Evolutionary conservation across 306 rosid genomes (phyloP).

Genomic region (Myrica gale): DNA sequence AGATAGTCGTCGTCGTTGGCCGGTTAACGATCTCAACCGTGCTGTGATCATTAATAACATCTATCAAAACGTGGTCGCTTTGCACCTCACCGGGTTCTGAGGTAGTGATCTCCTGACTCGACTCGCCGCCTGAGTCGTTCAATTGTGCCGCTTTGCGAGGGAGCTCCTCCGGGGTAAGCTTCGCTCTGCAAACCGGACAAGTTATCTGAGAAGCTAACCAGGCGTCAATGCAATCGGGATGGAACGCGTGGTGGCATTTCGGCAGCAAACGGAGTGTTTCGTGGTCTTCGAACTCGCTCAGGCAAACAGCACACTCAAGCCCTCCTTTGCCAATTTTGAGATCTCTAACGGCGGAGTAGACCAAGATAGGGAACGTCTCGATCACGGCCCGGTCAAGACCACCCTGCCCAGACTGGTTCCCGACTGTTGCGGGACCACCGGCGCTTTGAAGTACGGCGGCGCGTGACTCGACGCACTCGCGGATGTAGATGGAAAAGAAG

Average conservation of each 20-base stretch:
- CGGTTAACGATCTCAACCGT: background rate
- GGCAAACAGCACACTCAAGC: slow-evolving; percentile 70
- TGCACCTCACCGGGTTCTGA: background rate
- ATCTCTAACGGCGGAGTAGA: slow-evolving; percentile 51
- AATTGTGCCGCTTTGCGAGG: too few relatives aligned
- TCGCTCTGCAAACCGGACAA: slow-evolving; percentile 68
- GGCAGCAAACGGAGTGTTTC: slow-evolving; percentile 72
- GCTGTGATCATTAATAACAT: slow-evolving; percentile 6
- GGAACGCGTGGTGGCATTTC: slow-evolving; percentile 69
- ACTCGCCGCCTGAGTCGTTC: too few relatives aligned
- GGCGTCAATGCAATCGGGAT: slow-evolving; percentile 63
- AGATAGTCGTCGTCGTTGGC: slow-evolving; percentile 5
- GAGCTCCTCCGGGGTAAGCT: slow-evolving; percentile 29
- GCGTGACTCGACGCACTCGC: slow-evolving; percentile 22
- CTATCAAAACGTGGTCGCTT: background rate
- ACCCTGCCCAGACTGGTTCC: slow-evolving; percentile 29
- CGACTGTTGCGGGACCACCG: slow-evolving; percentile 47
- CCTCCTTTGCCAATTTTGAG: slow-evolving; percentile 48
- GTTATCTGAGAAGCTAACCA: slow-evolving; percentile 69
- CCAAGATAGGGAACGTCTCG: slow-evolving; percentile 49
- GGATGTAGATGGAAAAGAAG: slow-evolving; percentile 32
- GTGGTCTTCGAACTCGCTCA: slow-evolving; percentile 51
- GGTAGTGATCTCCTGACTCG: background rate
- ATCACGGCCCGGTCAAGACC: slow-evolving; percentile 52
- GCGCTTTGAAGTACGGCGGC: background rate